A percentile compares a stretch with the other conserved stretches of the same genome.
phyloP scores from a whole-genome alignment of 2,329 filamentous ascomycete genomes.

The Curvularia lunata region DNA sequence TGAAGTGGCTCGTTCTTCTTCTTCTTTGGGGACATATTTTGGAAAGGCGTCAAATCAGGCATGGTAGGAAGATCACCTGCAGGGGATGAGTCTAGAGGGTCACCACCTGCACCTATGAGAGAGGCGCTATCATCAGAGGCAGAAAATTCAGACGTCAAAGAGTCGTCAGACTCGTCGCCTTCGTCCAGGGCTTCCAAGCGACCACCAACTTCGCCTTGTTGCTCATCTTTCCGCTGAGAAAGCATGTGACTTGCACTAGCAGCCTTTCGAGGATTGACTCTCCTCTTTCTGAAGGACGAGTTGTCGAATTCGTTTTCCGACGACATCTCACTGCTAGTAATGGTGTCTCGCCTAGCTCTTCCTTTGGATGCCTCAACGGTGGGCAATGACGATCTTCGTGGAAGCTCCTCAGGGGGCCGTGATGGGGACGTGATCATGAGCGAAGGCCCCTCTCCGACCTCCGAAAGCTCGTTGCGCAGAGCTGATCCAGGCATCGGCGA shows the following conservation, averaged over 20 bases:
- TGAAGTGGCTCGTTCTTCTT: conserved; percentile 53
- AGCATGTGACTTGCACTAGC: conserved; percentile 61
- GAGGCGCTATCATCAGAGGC: conserved; percentile 67
- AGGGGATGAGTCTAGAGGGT: conserved; percentile 62
- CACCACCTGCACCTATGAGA: conserved; percentile 69
- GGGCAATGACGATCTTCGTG: conserved; percentile 70
- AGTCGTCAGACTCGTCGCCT: conserved; percentile 49
- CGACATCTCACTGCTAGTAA: conserved; percentile 82
- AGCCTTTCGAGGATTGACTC: conserved; percentile 66
- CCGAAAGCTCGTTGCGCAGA: conserved; percentile 62
- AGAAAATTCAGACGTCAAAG: conserved; percentile 50
- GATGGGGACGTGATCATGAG: conserved; percentile 64
- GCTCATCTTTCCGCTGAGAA: conserved; percentile 60
- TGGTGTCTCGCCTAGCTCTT: conserved; percentile 73
- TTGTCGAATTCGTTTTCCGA: conserved; percentile 81
- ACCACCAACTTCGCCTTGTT: conserved; percentile 45
- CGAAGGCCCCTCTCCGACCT: conserved; percentile 58
- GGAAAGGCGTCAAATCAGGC: conserved; percentile 51
- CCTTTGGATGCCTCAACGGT: conserved; percentile 73
- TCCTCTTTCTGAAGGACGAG: conserved; percentile 67
- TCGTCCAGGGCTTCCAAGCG: conserved; percentile 52
- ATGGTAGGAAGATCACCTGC: conserved; percentile 53
- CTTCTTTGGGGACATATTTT: conserved; percentile 66
- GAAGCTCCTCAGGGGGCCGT: conserved; percentile 47
- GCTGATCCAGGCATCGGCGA: conserved; percentile 68